Evolutionary conservation across 2,329 filamentous ascomycete genomes (phyloP).

Genomic region (Fusarium sp.): DNA sequence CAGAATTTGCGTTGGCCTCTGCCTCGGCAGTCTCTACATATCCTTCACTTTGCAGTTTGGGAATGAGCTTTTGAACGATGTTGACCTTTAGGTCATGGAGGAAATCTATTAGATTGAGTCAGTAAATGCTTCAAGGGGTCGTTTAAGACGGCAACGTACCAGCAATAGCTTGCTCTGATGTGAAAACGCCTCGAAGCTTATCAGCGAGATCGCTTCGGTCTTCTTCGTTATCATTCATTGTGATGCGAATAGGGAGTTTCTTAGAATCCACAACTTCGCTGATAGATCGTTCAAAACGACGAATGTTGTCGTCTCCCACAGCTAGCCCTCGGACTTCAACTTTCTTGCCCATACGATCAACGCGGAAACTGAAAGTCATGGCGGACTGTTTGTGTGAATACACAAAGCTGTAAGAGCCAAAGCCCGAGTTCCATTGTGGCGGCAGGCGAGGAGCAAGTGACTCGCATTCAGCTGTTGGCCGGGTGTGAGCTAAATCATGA

Average conservation of each 20-base stretch:
- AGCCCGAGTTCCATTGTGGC: slow-evolving; percentile 80
- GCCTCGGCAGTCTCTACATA: slow-evolving; percentile 73
- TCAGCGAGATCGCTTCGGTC: slow-evolving; percentile 62
- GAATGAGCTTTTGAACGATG: slow-evolving; percentile 86
- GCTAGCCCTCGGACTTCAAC: slow-evolving; percentile 86
- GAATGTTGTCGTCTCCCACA: slow-evolving; percentile 83
- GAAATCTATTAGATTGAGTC: slow-evolving; percentile 61
- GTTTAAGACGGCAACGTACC: slow-evolving; percentile 43
- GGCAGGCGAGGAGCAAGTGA: slow-evolving; percentile 74
- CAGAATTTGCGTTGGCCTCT: slow-evolving; percentile 56
- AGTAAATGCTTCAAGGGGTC: not conserved
- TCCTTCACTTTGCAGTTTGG: slow-evolving; percentile 80
- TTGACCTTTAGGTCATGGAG: slow-evolving; percentile 78
- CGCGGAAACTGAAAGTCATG: slow-evolving; percentile 83
- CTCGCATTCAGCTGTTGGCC: slow-evolving; percentile 59
- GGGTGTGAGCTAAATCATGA: slow-evolving; percentile 18
- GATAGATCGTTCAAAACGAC: slow-evolving; percentile 76
- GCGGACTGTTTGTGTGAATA: slow-evolving; percentile 89
- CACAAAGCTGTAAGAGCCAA: slow-evolving; percentile 80
- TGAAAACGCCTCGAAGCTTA: slow-evolving; percentile 74
- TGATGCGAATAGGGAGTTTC: slow-evolving; percentile 68
- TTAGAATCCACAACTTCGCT: slow-evolving; percentile 79
- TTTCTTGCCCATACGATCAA: slow-evolving; percentile 84
- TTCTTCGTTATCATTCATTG: slow-evolving; percentile 59
- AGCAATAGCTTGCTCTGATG: slow-evolving; percentile 75